Evolutionary conservation across 2,329 filamentous ascomycete species (phyloP).

Genomic region (Exserohilum rostratum): DNA sequence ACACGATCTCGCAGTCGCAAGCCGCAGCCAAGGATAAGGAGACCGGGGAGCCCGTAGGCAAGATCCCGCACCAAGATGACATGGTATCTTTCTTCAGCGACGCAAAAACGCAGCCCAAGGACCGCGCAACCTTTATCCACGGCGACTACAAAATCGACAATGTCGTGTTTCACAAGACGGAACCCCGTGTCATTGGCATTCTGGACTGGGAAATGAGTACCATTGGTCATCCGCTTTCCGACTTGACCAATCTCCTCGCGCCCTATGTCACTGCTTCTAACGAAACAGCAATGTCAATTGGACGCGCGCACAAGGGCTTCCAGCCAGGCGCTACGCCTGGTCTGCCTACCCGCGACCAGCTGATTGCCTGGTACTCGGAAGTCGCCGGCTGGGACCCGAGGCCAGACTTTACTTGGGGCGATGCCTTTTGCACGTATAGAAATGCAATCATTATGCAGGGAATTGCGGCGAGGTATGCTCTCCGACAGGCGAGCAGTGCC

Average conservation of each 20-base stretch:
- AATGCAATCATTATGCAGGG: conserved; percentile 76
- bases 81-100: conserved; percentile 80
- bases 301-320: conserved; percentile 60
- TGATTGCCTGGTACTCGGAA: conserved; percentile 70
- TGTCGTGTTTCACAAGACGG: conserved; percentile 79
- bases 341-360: conserved; percentile 64
- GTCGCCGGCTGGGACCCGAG: conserved; percentile 74
- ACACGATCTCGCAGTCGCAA: conserved; percentile 78
- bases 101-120: conserved; percentile 71
- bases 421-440: conserved; percentile 67
- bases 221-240: conserved; percentile 91
- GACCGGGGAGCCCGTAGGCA: conserved; percentile 75
- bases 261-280: conserved; percentile 53
- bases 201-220: conserved; percentile 96
- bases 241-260: conserved; percentile 77
- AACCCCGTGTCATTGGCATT: conserved; percentile 87
- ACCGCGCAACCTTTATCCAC: conserved; percentile 81
- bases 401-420: conserved; percentile 66
- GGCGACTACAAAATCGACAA: conserved; percentile 89
- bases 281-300: conserved; percentile 46
- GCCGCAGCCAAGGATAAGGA: conserved; percentile 77
- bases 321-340: conserved; percentile 68
- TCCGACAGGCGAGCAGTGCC: conserved; percentile 86
- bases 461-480: conserved; percentile 86
- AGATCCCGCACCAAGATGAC: conserved; percentile 81